Evolutionary conservation across 192 early-diverging fungal species (phyloP), one percentile per base, ranked within the genome.

Genomic region (Podila verticillata): DNA sequence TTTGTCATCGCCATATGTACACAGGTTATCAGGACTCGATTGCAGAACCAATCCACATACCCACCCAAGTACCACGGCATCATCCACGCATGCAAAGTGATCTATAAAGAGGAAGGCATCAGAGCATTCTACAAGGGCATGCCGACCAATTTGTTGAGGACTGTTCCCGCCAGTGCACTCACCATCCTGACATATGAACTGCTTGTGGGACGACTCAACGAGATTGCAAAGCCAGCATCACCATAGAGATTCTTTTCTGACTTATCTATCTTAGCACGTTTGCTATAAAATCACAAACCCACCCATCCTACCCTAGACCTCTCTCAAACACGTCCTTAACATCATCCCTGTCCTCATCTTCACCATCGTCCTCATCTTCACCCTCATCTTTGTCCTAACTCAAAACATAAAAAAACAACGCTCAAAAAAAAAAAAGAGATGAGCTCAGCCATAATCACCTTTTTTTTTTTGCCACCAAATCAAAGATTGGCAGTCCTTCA

Each of bases 121-220:
- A 61, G 85, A 2, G 95, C 95, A 7, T 95, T 97, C 62, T 98
- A 98, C 81, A 91, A 90, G 69, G 97, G 96, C 9, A 89, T 98
- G 73, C 70, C 86, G 1, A 95, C 95, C 12, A 97, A 95, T 75
- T 82, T 98, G 34, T 83, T 98, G 49, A 86, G 96, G 67, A 97
- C 95, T 8, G 94, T 98, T 7, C 97, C 97, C 10, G 90, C 94
- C 10, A 90, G 91, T 61, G 94, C 94, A 62, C 77, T 98, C 66
- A 93, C 93, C 0, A 90, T 98, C 65, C 82, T 96, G 69, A 96
- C 93, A 7, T 98, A 96, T 71, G 97, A 98, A 83, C 78, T 94
- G 56, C 78, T 98, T 35, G 89, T 95, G n/a, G 82, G 86, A 48
- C 70, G 87, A 32, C 70, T 94, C 66, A 88, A 82, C 57, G 74